Evolutionary conservation across 1,284 basidiomycete genomes (phyloP).

Genomic region (Ceratobasidium sp.): DNA sequence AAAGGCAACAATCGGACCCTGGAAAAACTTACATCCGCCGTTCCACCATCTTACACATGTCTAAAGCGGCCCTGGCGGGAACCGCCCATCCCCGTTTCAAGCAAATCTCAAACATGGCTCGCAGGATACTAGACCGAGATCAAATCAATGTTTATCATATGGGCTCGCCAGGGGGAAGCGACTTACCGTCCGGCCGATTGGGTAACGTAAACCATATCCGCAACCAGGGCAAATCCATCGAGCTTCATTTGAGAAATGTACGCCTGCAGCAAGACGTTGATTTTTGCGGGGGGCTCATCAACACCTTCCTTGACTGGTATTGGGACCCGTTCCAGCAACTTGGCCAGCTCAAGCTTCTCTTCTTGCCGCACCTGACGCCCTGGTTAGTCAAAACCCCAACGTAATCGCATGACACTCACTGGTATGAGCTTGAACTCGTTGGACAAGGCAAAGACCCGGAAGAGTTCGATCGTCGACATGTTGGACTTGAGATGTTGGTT

Average conservation of each 20-base stretch:
- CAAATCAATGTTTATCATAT: slow-evolving; percentile 36
- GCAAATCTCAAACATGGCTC: slow-evolving; percentile 98
- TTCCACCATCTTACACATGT: slow-evolving; percentile 98
- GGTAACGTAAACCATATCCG: slow-evolving; percentile 97
- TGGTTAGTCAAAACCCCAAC: slow-evolving; percentile 4
- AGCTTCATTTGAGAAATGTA: slow-evolving; percentile 95
- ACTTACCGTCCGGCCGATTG: slow-evolving; percentile 83
- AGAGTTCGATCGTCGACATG: slow-evolving; percentile 88
- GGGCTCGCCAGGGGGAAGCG: background rate
- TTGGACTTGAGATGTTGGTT: slow-evolving; percentile 91
- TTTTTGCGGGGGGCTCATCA: slow-evolving; percentile 95
- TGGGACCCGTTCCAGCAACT: slow-evolving; percentile 91
- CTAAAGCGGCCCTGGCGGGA: slow-evolving; percentile 87
- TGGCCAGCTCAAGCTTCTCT: slow-evolving; percentile 90
- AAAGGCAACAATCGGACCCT: slow-evolving; percentile 15
- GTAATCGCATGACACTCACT: slow-evolving; percentile 54
- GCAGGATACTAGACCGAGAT: slow-evolving; percentile 71
- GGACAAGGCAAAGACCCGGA: slow-evolving; percentile 94
- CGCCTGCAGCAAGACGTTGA: slow-evolving; percentile 94
- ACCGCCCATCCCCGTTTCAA: slow-evolving; percentile 97
- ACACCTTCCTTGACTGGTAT: slow-evolving; percentile 97
- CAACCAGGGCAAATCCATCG: slow-evolving; percentile 92
- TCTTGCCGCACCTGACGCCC: slow-evolving; percentile 62
- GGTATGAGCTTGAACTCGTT: slow-evolving; percentile 97
- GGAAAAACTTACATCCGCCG: slow-evolving; percentile 68